Base-by-base conservation (phyloP, 495 filamentous ascomycete genomes). In the Astrocystis sublimbata region DNA sequence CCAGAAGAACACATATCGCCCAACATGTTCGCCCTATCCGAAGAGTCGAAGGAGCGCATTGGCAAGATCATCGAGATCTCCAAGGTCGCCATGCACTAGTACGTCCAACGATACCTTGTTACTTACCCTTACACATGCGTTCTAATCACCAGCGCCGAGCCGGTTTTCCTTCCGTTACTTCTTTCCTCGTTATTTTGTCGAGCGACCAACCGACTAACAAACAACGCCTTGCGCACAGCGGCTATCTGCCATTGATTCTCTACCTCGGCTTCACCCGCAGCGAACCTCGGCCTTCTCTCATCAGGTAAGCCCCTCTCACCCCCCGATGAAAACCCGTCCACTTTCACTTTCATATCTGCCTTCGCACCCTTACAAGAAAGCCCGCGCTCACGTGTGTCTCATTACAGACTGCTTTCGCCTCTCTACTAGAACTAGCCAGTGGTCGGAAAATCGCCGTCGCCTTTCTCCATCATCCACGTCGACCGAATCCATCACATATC, bases 1-100 rank as follows among this genome's bases (percentile, higher is more conserved):
- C 26, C 3, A 38, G 1, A 15, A 26, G 40, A 19, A 19, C 7
- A 33, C 17, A 4, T 30, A 52, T 17, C 56, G 31, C 57, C 59
- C 76, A 84, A 70, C 57, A 92, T 89, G 84, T 90, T 94, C 71
- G 87, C 92, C 78, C 88, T 98, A 65, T 98, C 94, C 36, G 94
- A 98, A 75, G 94, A 98, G 79, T 91, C 92, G 65, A 98, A 97
- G 88, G 94, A 98, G 85, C 91, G 94, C 79, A 96, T 98, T 77
- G 86, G 91, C 69, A 92, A 91, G 79, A 82, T 97, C 73, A 92
- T 98, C 70, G 94, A 98, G 74, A 80, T 97, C 73, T 96, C 92
- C 56, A 86, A 93, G 62, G 86, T 98, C 65, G 92, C 91, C n/a
- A 89, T 98, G 73, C 94, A 98, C 81, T 98, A 98, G 93, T 96